Evolutionary conservation across 2,329 filamentous ascomycete genomes (phyloP).

Genomic region (Xylariaceae sp.): DNA sequence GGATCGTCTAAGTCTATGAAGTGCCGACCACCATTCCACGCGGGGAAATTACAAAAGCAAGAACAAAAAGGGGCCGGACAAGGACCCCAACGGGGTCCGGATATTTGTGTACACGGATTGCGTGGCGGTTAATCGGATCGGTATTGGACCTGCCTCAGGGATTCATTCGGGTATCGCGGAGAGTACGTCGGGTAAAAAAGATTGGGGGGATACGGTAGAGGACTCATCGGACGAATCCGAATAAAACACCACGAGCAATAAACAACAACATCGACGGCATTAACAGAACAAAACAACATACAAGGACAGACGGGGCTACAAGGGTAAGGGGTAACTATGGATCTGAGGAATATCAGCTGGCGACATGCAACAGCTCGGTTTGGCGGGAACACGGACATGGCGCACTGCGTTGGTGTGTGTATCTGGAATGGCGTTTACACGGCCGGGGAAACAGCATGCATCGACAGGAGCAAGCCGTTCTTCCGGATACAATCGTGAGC

Average conservation of each 20-base stretch:
- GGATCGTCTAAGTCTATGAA: constrained; percentile 69
- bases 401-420: constrained; percentile 6
- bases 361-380: not conserved
- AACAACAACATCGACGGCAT: not conserved
- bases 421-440: constrained; percentile 12
- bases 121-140: not conserved
- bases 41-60: not conserved
- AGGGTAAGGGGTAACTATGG: not conserved
- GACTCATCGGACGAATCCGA: not conserved
- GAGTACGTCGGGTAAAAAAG: not conserved
- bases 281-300: constrained; percentile 1
- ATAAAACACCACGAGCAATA: too few species aligned
- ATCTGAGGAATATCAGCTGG: not conserved
- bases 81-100: too few species aligned
- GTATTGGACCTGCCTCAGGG: not conserved
- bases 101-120: constrained; percentile 1
- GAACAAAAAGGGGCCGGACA: not conserved
- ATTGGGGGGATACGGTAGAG: constrained; percentile 1
- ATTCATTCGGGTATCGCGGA: not conserved
- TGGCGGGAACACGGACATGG: constrained; percentile 9
- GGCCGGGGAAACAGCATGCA: constrained; percentile 2
- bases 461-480: constrained; percentile 8
- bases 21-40: not conserved
- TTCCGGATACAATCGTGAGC: not conserved
- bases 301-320: constrained; percentile 10